Evolutionary conservation across 352 stramenopile genomes (phyloP), one percentile per base, ranked within the genome.

Genomic region (Globisporangium recalcitrans): DNA sequence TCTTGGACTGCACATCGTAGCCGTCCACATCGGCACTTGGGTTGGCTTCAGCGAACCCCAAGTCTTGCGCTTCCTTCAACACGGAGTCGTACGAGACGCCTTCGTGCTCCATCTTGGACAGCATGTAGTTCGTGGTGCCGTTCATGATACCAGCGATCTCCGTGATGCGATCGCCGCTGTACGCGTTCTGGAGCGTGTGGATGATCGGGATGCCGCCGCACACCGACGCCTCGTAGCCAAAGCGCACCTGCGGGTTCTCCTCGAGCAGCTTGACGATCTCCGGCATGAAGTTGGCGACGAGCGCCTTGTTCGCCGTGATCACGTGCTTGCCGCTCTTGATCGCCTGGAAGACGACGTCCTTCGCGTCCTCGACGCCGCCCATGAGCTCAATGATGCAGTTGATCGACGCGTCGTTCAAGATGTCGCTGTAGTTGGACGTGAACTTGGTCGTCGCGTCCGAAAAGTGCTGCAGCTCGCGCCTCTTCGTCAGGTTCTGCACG

Each of bases 81-180:
- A 98, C 96, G 1, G 71, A 81, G 62, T 91, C 90, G 65, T 98
- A 98, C 29, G 93, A 92, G 14, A 90, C 85, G 32, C 90, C 90
- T 66, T 96, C 89, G 19, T 85, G 73, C 71, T 98, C 91, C 95
- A 99, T 98, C 80, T 98, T 98, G 52, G 88, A 97, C 46, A 99
- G 72, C 89, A 99, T 98, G 80, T 97, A 99, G 78, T 99, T 99
- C 54, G 96, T 99, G 8, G 95, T 98, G 49, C 96, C 96, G 74
- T 99, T 99, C 82, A 97, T 96, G 71, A 99, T 98, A 24, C 96
- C 96, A 38, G 88, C 90, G 62, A 98, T 86, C 64, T 96, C 85
- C 13, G 86, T 89, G 73, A 99, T 97, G 36, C 80, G 77, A 77
- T 99, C 95, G 51, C 90, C 92, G 32, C 82, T 74, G 74, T 97